Evolutionary conservation across 805 yeast genomes (phyloP), one percentile per base, ranked within the genome.

Genomic region (Yarrowia phangngaensis): DNA sequence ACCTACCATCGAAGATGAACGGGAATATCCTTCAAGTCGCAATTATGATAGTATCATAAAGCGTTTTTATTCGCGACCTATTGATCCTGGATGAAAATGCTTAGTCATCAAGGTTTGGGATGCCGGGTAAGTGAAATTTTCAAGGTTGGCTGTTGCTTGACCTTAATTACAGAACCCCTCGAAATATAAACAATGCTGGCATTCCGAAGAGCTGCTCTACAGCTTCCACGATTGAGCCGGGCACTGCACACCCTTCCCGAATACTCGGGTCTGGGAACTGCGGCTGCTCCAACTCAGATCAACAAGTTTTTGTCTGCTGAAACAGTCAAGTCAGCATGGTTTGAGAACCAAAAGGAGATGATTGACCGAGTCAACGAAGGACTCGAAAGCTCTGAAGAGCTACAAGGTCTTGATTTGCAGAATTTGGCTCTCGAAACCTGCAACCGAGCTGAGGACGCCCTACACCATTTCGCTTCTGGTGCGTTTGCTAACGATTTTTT

Each of bases 401-500:
- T 52, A 12, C 54, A 50, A 16, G 53, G 50, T 28, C 50, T 49
- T 13, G 48, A 54, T 11, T 53, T 53, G 22, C 57, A 33, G 41
- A 51, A 50, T 32, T 43, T 56, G 24, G 50, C 54, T 29, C 51
- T 51, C 16, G 53, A 50, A 14, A 55, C 57, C 14, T 29, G 43
- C 20, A 51, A 48, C 26, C 35, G 30, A 13, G 48, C 55, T 20
- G 55, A 52, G 33, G 47, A 40, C 31, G 52, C 51, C 27, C 49
- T 58, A 29, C 40, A 53, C 33, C 54, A 48, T 31, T 77, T 74
- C 60, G 97, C 97, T 2, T 84, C 95, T 4, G 95, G 84, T 62
- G 80, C 86, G 2, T 90, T 84, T 69, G 88, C 86, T 67, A 92
- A 92, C 68, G 97, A 90, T 67, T 75, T 92, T 51, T 87, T 84